Conservation (phyloP, 257 asterid species). For the Anisodus acutangulus region DNA sequence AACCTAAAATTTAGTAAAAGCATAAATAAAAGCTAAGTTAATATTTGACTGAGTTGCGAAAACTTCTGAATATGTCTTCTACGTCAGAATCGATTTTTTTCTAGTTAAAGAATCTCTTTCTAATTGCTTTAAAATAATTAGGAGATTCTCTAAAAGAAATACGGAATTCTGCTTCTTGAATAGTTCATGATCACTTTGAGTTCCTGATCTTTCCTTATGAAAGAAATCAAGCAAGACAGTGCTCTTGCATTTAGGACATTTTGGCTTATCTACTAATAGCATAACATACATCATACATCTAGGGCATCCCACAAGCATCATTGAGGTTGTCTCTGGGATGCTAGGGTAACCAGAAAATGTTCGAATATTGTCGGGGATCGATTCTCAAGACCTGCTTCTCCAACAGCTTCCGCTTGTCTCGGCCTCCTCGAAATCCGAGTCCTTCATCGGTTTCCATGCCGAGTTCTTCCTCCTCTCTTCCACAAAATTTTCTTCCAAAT, state of each 20-base stretch:
- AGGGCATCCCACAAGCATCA: constrained; percentile 64
- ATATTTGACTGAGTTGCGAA: background rate
- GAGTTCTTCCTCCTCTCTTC: no score
- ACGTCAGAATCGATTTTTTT: background rate
- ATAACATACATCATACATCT: constrained; percentile 60
- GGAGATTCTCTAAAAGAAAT: background rate
- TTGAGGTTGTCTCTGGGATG: constrained; percentile 39
- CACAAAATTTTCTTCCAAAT: no score
- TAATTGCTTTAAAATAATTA: background rate
- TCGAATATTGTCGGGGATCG: constrained; percentile 35
- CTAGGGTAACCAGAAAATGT: constrained; percentile 26
- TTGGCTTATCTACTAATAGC: constrained; percentile 49
- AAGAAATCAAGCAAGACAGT: constrained; percentile 61
- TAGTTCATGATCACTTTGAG: constrained; percentile 32
- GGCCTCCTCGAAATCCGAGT: no score
- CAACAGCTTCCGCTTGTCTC: no score
- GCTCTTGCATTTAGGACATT: constrained; percentile 62
- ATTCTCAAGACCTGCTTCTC: constrained; percentile 35
- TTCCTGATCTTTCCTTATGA: constrained; percentile 44
- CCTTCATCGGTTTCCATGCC: no score
- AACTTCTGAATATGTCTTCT: background rate
- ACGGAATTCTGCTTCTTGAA: background rate
- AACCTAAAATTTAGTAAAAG: no score
- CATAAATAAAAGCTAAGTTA: background rate
- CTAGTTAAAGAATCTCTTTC: background rate